Percentiles rank a stretch among this genome's conserved stretches.
Evolutionary conservation across 129 eudicot species (phyloP).

Genomic region (Arctium minus): DNA sequence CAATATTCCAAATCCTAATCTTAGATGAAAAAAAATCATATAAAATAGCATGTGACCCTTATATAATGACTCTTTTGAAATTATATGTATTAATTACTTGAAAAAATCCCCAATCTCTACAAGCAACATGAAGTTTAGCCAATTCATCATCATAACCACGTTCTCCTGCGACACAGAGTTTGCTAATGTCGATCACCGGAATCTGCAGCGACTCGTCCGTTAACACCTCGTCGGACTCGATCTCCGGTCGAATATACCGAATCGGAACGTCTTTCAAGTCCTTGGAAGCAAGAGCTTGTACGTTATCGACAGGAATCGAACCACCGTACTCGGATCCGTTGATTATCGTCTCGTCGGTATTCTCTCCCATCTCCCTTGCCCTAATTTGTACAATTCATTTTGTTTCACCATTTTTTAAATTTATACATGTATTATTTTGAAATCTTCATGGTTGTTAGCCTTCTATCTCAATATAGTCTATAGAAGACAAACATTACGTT

Average conservation of each 20-base stretch:
- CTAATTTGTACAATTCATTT: background rate
- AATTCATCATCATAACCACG: slow-evolving; percentile 31
- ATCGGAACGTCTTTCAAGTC: slow-evolving; percentile 37
- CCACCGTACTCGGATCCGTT: slow-evolving; percentile 39
- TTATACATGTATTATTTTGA: background rate
- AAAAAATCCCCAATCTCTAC: slow-evolving; percentile 61
- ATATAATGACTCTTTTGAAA: too few species aligned
- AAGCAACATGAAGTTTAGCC: slow-evolving; percentile 47
- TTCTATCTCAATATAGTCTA: too few species aligned
- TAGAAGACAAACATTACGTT: too few species aligned
- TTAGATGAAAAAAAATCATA: too few species aligned
- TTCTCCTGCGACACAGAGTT: slow-evolving; percentile 7
- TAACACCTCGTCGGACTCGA: slow-evolving; percentile 21
- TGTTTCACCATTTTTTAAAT: background rate
- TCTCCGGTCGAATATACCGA: slow-evolving; percentile 48
- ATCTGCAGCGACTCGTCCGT: slow-evolving; percentile 37
- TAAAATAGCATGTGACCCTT: too few species aligned
- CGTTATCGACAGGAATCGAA: slow-evolving; percentile 52
- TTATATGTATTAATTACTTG: slow-evolving; percentile 32
- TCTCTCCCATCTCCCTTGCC: slow-evolving; percentile 8
- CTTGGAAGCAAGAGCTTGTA: slow-evolving; percentile 47
- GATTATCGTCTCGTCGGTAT: background rate
- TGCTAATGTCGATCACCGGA: slow-evolving; percentile 52
- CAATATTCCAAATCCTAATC: too few species aligned
- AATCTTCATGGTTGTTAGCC: too few species aligned